Conservation (phyloP, 768 basidiomycete genomes). For the Kwoniella sp. region DNA sequence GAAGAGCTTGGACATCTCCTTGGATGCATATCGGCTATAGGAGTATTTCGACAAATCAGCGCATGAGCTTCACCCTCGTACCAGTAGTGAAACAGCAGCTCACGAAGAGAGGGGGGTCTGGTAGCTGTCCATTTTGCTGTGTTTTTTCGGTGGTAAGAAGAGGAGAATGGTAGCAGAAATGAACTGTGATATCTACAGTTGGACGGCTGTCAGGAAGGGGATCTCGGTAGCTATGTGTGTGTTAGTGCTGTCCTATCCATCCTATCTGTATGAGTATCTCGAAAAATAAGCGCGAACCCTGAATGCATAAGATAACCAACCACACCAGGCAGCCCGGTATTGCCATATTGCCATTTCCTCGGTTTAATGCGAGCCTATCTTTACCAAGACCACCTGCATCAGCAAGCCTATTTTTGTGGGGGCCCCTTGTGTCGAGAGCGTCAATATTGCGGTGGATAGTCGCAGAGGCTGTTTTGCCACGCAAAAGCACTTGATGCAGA, state of each 20-base stretch:
- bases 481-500: too few relatives aligned
- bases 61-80: too few relatives aligned
- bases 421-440: too few relatives aligned
- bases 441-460: too few relatives aligned
- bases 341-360: too few relatives aligned
- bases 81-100: too few relatives aligned
- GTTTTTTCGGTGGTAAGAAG: background rate
- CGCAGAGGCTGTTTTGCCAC: too few relatives aligned
- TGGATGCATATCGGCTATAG: slow-evolving; percentile 93
- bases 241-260: too few relatives aligned
- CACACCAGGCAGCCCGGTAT: background rate
- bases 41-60: background rate
- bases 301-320: background rate
- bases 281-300: slow-evolving; percentile 2
- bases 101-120: slow-evolving; percentile 57
- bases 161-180: background rate
- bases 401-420: too few relatives aligned
- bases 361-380: too few relatives aligned
- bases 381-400: too few relatives aligned
- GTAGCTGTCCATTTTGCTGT: slow-evolving; percentile 54
- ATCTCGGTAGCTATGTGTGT: too few relatives aligned
- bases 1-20: slow-evolving; percentile 96
- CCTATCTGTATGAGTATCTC: background rate
- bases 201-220: background rate
- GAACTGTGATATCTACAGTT: background rate